Evolutionary conservation across 2,329 filamentous ascomycete genomes (phyloP).

Genomic region (Diaporthe citri): DNA sequence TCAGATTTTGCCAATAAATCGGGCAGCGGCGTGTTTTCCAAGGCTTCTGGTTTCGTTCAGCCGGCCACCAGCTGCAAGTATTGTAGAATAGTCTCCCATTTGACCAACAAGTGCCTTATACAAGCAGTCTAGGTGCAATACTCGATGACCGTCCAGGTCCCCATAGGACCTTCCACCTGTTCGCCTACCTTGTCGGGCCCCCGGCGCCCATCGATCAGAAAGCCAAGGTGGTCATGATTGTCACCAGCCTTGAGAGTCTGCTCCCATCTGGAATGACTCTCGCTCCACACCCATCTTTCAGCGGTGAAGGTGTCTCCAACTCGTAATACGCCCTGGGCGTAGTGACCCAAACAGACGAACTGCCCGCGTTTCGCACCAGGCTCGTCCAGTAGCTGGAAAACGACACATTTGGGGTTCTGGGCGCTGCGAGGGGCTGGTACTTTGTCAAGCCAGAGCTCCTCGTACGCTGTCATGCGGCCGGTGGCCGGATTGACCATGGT

Average conservation of each 20-base stretch:
- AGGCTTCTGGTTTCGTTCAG: not conserved
- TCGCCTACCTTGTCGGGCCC: not conserved
- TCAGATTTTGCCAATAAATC: not conserved
- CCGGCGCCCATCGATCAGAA: not conserved
- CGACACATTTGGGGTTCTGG: conserved; percentile 48
- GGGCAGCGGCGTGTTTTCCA: not conserved
- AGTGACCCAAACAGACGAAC: conserved; percentile 65
- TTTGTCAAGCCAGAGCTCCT: conserved; percentile 74
- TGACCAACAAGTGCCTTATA: not conserved
- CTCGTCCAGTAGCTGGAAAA: conserved; percentile 56
- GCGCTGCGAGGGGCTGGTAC: conserved; percentile 41
- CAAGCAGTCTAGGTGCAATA: not conserved
- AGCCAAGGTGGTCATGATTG: not conserved
- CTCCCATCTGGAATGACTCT: conserved; percentile 21
- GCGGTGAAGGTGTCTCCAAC: conserved; percentile 56
- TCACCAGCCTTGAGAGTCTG: conserved; percentile 14
- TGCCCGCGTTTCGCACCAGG: conserved; percentile 57
- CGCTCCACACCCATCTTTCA: conserved; percentile 68
- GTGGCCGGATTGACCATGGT: conserved; percentile 70
- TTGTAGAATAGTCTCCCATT: not conserved
- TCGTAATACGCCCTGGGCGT: conserved; percentile 68
- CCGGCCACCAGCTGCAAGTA: not conserved
- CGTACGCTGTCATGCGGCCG: conserved; percentile 66
- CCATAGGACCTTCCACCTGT: conserved; percentile 5
- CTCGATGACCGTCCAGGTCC: conserved; percentile 36